Evolutionary conservation across 768 basidiomycete genomes (phyloP), one percentile per base, ranked within the genome.

Genomic region (Collybiopsis luxurians): DNA sequence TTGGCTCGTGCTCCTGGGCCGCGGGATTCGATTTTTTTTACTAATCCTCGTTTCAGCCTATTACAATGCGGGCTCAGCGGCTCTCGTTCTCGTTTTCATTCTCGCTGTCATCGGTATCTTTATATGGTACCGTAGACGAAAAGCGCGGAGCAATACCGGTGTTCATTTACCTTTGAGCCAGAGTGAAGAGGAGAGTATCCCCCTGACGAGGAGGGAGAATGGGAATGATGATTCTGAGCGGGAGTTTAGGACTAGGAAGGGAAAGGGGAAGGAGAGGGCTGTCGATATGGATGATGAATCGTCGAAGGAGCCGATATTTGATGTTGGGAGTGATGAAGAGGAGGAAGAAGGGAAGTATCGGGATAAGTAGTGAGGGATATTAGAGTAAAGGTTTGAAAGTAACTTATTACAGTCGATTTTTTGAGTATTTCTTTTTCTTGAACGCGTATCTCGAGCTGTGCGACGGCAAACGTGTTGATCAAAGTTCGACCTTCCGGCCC

Each of bases 61-160:
- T 69, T 97, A 95, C 69, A 96, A 96, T 59, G 89, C 92, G 31
- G 93, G 92, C 11, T 94, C 93, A 0, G 90, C 89, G 1, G 86
- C 89, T 2, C 74, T 95, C n/a, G 85, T 96, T 23, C 79, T 98
- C 39, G 66, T 95, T 2, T 71, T 97, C 53, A 79, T 95, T 56
- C 76, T 83, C 34, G 65, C 83, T 19, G 79, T 78, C 15, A 82
- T 95, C 52, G 91, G 85, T 0, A 70, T 81, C 10, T 92, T 90
- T 71, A 75, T 96, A 55, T 98, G 89, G 86, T 91, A 83, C 72
- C 86, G 92, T 39, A 64, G 79, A 17, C 78, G 87, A 40, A 72
- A 75, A 36, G 57, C 64, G 55, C 71, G 79, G 57, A 72, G 44
- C 61, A 67, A 71, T 34, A 6, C 31, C 53, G 74, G 71, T 51